Percentiles rank a stretch among this genome's conserved stretches.
Conservation (phyloP, 106 monocot species). For the Vanilla planifolia region DNA sequence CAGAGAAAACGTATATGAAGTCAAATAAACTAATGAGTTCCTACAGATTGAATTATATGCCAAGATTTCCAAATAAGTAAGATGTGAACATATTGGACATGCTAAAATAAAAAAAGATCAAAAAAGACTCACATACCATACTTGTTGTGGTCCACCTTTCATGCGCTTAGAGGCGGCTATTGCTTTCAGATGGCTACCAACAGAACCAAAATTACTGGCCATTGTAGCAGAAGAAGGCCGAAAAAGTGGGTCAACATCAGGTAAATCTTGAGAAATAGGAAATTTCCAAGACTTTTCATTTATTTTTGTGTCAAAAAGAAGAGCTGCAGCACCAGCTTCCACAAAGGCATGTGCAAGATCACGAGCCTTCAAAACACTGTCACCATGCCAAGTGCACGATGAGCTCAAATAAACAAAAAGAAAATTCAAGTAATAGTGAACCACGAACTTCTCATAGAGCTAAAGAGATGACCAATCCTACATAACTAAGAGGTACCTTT, state of each 20-base stretch:
- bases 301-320: slow-evolving; percentile 56
- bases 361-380: slow-evolving; percentile 25
- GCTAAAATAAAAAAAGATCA: too few relatives aligned
- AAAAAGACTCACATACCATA: slow-evolving; percentile 51
- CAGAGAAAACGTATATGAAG: too few relatives aligned
- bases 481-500: slow-evolving; percentile 34
- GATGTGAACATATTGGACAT: background rate
- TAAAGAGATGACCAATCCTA: background rate
- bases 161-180: slow-evolving; percentile 86
- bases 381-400: slow-evolving; percentile 13
- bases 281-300: slow-evolving; percentile 38
- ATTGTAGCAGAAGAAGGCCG: slow-evolving; percentile 55
- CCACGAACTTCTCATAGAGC: too few relatives aligned
- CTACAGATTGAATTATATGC: too few relatives aligned
- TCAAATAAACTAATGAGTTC: too few relatives aligned
- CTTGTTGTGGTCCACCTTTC: slow-evolving; percentile 68
- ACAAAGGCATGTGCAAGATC: slow-evolving; percentile 46
- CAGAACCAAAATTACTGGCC: slow-evolving; percentile 48
- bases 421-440: slow-evolving; percentile 12
- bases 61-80: too few relatives aligned
- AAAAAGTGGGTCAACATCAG: slow-evolving; percentile 61
- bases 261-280: slow-evolving; percentile 36
- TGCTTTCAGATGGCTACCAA: slow-evolving; percentile 75
- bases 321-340: slow-evolving; percentile 93
- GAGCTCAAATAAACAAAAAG: background rate